These are phyloP conservation scores for Dalbergia cochinchinensis DNA, from an alignment of 306 rosid species.

Conservation along the genomic window DNA sequence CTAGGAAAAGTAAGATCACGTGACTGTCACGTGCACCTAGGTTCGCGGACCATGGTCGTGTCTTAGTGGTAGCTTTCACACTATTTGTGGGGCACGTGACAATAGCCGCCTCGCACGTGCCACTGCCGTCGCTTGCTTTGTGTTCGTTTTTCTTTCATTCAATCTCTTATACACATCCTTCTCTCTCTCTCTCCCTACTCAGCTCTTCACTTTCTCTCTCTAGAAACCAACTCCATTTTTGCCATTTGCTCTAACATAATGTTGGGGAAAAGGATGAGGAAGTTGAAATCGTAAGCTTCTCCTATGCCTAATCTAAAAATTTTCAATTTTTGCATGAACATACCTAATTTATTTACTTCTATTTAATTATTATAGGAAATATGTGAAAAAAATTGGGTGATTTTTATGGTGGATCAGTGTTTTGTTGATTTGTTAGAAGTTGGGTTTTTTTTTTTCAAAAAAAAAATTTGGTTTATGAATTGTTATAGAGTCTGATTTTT, in stretches of 20 bases:
- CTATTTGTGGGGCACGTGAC: slow-evolving; percentile 19
- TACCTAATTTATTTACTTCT: neutral
- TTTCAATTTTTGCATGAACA: neutral
- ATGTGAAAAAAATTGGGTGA: neutral
- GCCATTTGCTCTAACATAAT: slow-evolving; percentile 43
- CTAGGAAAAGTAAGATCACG: neutral
- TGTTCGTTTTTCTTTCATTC: neutral
- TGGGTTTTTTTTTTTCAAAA: neutral
- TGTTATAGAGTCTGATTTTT: neutral
- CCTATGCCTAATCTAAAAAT: neutral
- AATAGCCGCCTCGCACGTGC: slow-evolving; percentile 52
- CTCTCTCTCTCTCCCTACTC: neutral
- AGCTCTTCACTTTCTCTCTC: slow-evolving; percentile 32
- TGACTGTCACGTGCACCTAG: slow-evolving; percentile 14
- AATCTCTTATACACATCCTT: neutral
- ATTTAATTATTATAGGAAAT: neutral
- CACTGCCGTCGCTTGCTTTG: slow-evolving; percentile 33
- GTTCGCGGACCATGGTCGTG: neutral
- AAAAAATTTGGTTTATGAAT: neutral
- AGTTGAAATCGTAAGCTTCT: slow-evolving; percentile 70
- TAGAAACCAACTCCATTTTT: slow-evolving; percentile 12
- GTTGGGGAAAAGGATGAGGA: slow-evolving; percentile 70
- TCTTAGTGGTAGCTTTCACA: slow-evolving; percentile 18
- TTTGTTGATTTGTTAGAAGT: slow-evolving; percentile 27
- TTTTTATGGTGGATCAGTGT: slow-evolving; percentile 45